Evolutionary conservation across 306 rosid genomes (phyloP), one percentile per base, ranked within the genome.

Genomic region (Psophocarpus tetragonolobus): DNA sequence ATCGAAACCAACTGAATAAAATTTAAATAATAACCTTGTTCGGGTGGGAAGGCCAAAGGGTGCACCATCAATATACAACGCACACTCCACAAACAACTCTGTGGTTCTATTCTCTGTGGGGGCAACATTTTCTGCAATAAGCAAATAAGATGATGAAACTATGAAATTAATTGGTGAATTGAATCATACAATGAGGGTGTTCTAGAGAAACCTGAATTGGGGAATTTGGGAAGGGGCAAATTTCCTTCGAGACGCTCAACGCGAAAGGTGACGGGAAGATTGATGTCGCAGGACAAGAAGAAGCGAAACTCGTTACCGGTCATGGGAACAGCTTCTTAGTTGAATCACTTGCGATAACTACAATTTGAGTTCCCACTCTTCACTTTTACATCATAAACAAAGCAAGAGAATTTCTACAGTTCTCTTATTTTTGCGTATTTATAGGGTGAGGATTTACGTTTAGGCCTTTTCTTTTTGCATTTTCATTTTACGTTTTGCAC

Each of bases 271-370:
- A 91, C 90, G 0, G 97, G 97, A 70, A 95, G 97, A 71, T 91
- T 92, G 83, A 95, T 95, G 69, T 95, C 99, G 79, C 99, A 92
- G 12, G 99, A 92, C 88, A 95, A 75, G 90, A 92, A 92, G 92
- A 95, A 95, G 50, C 99, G 88, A 80, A 95, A 95, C 86, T 95
- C 99, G 87, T 87, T 92, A 29, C 92, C 95, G 9, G 79, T 82
- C 98, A 95, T 95, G 26, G 57, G 71, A 60, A 45, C 60, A 62
- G 32, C 63, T 74, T 53, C 21, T 63, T 47, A 3, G 26, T 11
- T 42, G 35, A 81, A 21, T 30, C 1, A 58, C 51, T 51, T 17
- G 24, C 48, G 17, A 42, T 26, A 44, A 23, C 72, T 32, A 47
- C 9, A 23, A 53, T 21, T 4, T 6, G 30, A 51, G 26, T 20